Base-by-base conservation (phyloP, 2,329 filamentous ascomycete genomes). In the Bipolaris cookei region DNA sequence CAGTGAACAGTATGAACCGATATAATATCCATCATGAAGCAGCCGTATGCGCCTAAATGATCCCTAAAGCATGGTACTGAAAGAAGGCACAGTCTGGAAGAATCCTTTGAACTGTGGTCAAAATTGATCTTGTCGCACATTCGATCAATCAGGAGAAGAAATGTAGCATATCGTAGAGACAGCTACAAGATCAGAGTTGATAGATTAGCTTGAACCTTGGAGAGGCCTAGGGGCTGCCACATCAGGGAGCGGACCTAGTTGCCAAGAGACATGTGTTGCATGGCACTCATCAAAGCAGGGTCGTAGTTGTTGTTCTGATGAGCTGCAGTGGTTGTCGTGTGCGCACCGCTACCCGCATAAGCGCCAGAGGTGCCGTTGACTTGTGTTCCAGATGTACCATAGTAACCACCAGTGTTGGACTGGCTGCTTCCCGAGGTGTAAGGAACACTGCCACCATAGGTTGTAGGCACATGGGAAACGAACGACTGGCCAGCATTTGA, bases 221-320 rank as follows among this genome's bases (percentile, higher is more conserved):
- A 28, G 20, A 25, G 2, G 30, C n/a, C 35, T 38, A 32, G n/a
- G 38, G 21, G 1, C n/a, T 38, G 34, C 41, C 20, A 39, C 16
- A 3, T 6, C 28, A 21, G 18, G 25, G 18, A 47, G 10, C 21
- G 14, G 6, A 18, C 25, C 35, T 56, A 48, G 25, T 57, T 54
- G 43, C 46, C 52, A 16, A 72, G 61, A 37, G 64, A 65, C 56
- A 73, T 55, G 55, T 67, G 70, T n/a, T 70, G 66, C 61, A 71
- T 65, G 13, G 66, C 66, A 32, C 51, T 47, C 32, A 66, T 14
- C 38, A 66, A 42, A 20, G 58, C 35, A 8, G 61, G 50, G 28
- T 69, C 63, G 21, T 61, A 63, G 34, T 55, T 51, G 18, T 58
- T 51, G 48, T 60, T 59, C 35, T 62, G 59, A n/a, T 59, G 54